Evolutionary conservation across 2,329 filamentous ascomycete species (phyloP).

Genomic region (Trichoderma pleuroti): DNA sequence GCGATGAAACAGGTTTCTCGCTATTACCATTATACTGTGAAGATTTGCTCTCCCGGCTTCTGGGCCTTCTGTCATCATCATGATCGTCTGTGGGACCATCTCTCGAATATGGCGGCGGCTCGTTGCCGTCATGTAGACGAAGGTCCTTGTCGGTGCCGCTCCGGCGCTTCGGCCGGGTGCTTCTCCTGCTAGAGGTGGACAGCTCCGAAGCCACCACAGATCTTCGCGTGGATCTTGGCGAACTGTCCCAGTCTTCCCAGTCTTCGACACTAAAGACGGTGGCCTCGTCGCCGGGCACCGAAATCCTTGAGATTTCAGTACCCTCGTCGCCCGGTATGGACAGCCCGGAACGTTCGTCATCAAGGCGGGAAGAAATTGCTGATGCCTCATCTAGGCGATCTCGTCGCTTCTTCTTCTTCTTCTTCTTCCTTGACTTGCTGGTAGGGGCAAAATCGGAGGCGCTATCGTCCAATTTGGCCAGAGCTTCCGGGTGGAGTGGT

Average conservation of each 20-base stretch:
- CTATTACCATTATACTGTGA: conserved; percentile 42
- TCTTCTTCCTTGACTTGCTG: conserved; percentile 8
- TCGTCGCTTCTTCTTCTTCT: conserved; percentile 15
- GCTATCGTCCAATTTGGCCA: conserved; percentile 5
- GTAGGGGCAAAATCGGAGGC: neutral
- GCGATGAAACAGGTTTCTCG: conserved; percentile 40
- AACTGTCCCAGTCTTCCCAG: conserved; percentile 17
- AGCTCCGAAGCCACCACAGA: conserved; percentile 36
- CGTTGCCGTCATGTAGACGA: conserved; percentile 34
- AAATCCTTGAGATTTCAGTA: conserved; percentile 11
- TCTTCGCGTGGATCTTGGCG: conserved; percentile 7
- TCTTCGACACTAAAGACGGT: conserved; percentile 15
- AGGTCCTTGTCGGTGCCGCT: conserved; percentile 37
- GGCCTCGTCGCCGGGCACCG: conserved; percentile 3
- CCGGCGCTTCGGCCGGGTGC: conserved; percentile 39
- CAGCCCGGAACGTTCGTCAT: conserved; percentile 30
- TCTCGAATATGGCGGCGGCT: conserved; percentile 29
- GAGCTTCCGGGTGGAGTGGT: neutral
- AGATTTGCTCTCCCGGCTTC: conserved; percentile 30
- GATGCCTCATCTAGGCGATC: too few species aligned
- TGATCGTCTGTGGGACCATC: conserved; percentile 41
- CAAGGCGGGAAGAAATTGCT: conserved; percentile 31
- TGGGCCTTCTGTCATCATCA: conserved; percentile 32
- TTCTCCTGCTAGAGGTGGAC: conserved; percentile 38
- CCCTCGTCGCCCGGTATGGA: conserved; percentile 13